Evolutionary conservation across 2,329 filamentous ascomycete genomes (phyloP).

Genomic region (Sphaerulina populicola): DNA sequence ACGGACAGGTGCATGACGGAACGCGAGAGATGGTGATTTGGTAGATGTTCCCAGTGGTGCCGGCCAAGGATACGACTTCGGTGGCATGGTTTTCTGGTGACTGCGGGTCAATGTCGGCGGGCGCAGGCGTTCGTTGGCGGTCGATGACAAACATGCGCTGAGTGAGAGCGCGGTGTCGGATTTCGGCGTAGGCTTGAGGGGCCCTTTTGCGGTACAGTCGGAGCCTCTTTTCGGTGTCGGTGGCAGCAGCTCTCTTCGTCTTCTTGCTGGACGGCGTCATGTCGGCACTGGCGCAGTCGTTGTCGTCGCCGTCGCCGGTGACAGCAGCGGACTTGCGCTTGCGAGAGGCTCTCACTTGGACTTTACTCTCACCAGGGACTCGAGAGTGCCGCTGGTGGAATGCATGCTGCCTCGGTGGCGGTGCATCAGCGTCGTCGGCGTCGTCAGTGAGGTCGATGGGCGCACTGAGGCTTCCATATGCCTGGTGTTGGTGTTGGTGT

Average conservation of each 20-base stretch:
- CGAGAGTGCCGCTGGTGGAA: neutral
- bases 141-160: slow-evolving; percentile 30
- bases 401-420: neutral
- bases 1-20: slow-evolving; percentile 35
- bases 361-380: neutral
- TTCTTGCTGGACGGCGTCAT: slow-evolving; percentile 10
- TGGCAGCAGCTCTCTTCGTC: slow-evolving; percentile 10
- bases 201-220: slow-evolving; percentile 21
- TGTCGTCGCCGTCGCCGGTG: neutral
- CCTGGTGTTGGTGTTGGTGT: too few relatives aligned
- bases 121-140: slow-evolving; percentile 17
- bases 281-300: neutral
- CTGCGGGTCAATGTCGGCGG: slow-evolving; percentile 2
- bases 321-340: neutral
- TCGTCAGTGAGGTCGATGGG: slow-evolving; percentile 5
- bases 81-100: slow-evolving; percentile 33
- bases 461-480: neutral
- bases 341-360: neutral
- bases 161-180: slow-evolving; percentile 26
- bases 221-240: slow-evolving; percentile 24
- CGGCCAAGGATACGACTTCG: slow-evolving; percentile 51
- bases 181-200: slow-evolving; percentile 20
- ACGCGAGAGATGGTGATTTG: slow-evolving; percentile 46
- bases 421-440: neutral
- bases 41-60: slow-evolving; percentile 57